phyloP scores from a whole-genome alignment of 345 rosid species.

The Garcia nutans region DNA sequence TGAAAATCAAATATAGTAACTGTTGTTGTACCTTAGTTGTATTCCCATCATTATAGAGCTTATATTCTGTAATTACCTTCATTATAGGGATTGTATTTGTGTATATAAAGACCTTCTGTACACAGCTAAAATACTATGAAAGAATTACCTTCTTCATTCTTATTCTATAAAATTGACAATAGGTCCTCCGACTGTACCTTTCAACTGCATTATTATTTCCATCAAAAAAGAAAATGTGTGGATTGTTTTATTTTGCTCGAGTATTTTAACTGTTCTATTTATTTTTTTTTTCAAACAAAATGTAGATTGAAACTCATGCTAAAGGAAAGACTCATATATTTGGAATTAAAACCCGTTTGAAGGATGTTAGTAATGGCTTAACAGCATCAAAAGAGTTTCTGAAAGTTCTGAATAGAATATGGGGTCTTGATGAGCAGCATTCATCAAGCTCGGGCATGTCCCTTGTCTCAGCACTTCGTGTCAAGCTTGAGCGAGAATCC shows the following conservation, averaged over 20 bases:
- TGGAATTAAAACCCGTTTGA: slow-evolving; percentile 43
- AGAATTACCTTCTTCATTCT: no score
- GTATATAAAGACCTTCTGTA: no score
- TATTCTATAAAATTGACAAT: background rate
- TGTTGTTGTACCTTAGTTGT: no score
- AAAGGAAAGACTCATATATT: slow-evolving; percentile 30
- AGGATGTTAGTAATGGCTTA: slow-evolving; percentile 59
- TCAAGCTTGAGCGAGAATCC: slow-evolving; percentile 59
- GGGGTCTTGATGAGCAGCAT: slow-evolving; percentile 55
- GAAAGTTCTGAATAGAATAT: slow-evolving; percentile 62
- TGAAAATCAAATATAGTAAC: no score
- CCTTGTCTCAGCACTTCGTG: slow-evolving; percentile 56
- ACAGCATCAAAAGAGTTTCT: slow-evolving; percentile 72
- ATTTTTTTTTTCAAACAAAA: slow-evolving; percentile 17
- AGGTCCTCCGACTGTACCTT: slow-evolving; percentile 10
- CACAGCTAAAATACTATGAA: no score
- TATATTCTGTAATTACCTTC: no score
- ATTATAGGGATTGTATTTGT: no score
- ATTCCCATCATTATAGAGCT: no score
- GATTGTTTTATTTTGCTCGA: background rate
- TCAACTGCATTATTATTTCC: background rate
- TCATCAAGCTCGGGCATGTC: slow-evolving; percentile 49
- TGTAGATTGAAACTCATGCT: slow-evolving; percentile 56
- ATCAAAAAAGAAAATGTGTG: no score
- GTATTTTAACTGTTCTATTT: background rate